Evolutionary conservation across 441 rosid genomes (phyloP).

Genomic region (Erysimum cheiri): DNA sequence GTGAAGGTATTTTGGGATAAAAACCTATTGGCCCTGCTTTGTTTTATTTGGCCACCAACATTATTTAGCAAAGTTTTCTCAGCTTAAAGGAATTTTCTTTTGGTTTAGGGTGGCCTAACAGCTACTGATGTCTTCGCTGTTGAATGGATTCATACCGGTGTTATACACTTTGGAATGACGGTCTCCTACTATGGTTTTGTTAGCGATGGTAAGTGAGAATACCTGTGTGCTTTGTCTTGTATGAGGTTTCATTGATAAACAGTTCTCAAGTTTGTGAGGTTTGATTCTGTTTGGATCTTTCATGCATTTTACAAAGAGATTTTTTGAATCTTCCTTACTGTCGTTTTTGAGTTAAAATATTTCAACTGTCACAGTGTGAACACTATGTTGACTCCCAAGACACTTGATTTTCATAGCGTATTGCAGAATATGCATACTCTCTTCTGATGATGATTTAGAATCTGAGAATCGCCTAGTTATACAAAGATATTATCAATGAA

Average conservation of each 20-base stretch:
- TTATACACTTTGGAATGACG: constrained; percentile 89
- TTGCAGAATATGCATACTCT: constrained; percentile 20
- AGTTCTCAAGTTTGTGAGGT: constrained; percentile 21
- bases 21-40: constrained; percentile 1
- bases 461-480: constrained; percentile 11
- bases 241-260: constrained; percentile 14
- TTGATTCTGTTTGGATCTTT: constrained; percentile 18
- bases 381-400: constrained; percentile 6
- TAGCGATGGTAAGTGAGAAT: constrained; percentile 74
- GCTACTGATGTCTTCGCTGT: constrained; percentile 96
- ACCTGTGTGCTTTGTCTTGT: constrained; percentile 11
- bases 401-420: constrained; percentile 10
- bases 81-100: constrained; percentile 3
- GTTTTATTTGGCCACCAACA: constrained; percentile 16
- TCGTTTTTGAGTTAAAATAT: not conserved
- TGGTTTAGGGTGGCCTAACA: constrained; percentile 87
- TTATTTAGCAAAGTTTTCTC: not conserved
- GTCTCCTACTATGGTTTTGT: constrained; percentile 97
- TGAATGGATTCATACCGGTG: constrained; percentile 89
- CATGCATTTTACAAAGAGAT: not conserved
- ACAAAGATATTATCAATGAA: not conserved
- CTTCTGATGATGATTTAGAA: constrained; percentile 9
- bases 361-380: not conserved
- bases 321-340: not conserved
- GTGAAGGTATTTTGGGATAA: constrained; percentile 65